Conservation (phyloP, 1,284 basidiomycete species). For the Ceratobasidium sp. region DNA sequence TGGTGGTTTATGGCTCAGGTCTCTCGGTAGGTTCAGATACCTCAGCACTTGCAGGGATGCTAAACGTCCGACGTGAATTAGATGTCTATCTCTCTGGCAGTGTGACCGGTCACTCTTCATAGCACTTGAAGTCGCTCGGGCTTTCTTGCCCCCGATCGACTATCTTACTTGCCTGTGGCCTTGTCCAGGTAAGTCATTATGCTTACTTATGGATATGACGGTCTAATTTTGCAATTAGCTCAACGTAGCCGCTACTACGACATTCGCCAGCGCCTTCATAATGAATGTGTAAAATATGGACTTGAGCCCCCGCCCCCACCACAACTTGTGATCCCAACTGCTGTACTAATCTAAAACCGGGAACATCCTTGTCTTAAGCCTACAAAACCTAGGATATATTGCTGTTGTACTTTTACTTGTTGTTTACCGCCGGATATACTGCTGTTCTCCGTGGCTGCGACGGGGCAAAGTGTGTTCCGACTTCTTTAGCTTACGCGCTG, state of each 20-base stretch:
- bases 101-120: conserved; percentile 70
- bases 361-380: background rate
- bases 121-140: conserved; percentile 75
- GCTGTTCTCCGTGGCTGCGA: background rate
- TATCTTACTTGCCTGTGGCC: conserved; percentile 78
- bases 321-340: conserved; percentile 43
- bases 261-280: conserved; percentile 64
- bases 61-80: conserved; percentile 53
- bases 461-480: background rate
- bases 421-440: background rate
- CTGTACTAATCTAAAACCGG: conserved; percentile 29
- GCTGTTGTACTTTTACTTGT: conserved; percentile 1
- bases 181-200: conserved; percentile 66
- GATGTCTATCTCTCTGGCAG: conserved; percentile 72
- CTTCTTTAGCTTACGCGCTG: conserved; percentile 1
- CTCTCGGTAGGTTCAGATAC: conserved; percentile 63
- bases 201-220: conserved; percentile 3
- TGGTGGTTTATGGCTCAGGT: conserved; percentile 85
- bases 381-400: background rate
- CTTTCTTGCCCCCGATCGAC: conserved; percentile 72
- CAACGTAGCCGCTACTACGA: conserved; percentile 65
- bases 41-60: background rate
- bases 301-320: conserved; percentile 57
- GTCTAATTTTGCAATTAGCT: conserved; percentile 58
- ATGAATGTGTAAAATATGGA: conserved; percentile 66